These are phyloP conservation scores for Peronospora farinosa DNA, from an alignment of 352 stramenopile genomes.

Conservation along the genomic window DNA sequence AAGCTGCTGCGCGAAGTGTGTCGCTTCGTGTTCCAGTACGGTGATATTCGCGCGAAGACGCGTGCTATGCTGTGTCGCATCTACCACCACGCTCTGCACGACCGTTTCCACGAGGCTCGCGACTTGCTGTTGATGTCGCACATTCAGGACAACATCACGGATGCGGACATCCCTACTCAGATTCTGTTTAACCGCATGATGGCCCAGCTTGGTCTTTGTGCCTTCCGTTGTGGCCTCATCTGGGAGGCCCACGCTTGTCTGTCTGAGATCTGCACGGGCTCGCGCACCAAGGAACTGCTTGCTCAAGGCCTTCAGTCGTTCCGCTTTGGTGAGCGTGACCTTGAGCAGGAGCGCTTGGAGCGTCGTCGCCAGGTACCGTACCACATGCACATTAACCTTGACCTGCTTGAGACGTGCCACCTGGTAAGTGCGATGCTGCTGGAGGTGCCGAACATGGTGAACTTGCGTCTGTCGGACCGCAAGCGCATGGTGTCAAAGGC, in stretches of 20 bases:
- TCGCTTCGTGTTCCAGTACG: slow-evolving; percentile 91
- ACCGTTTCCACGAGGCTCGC: slow-evolving; percentile 97
- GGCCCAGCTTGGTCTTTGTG: slow-evolving; percentile 91
- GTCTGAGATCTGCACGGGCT: slow-evolving; percentile 92
- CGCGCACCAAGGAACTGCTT: slow-evolving; percentile 93
- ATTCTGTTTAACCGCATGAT: slow-evolving; percentile 97
- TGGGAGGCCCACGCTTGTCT: slow-evolving; percentile 96
- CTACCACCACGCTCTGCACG: slow-evolving; percentile 96
- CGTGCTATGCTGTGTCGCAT: slow-evolving; percentile 98
- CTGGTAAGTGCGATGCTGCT: slow-evolving; percentile 98
- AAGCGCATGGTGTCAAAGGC: slow-evolving; percentile 91
- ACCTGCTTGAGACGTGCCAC: slow-evolving; percentile 97
- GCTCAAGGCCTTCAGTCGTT: slow-evolving; percentile 92
- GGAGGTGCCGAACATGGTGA: slow-evolving; percentile 97
- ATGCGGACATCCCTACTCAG: slow-evolving; percentile 91
- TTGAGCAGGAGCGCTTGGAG: slow-evolving; percentile 96
- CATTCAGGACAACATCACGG: slow-evolving; percentile 94
- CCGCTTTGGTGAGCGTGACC: slow-evolving; percentile 90
- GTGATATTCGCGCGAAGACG: slow-evolving; percentile 89
- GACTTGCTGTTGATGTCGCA: slow-evolving; percentile 98
- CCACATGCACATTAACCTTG: slow-evolving; percentile 99
- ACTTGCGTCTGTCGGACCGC: slow-evolving; percentile 67
- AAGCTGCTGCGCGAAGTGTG: slow-evolving; percentile 87
- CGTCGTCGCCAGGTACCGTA: slow-evolving; percentile 95
- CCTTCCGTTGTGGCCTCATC: slow-evolving; percentile 94